These are phyloP conservation scores for Saturnispora serradocipensis DNA, from an alignment of 805 yeast species.

Conservation along the genomic window DNA sequence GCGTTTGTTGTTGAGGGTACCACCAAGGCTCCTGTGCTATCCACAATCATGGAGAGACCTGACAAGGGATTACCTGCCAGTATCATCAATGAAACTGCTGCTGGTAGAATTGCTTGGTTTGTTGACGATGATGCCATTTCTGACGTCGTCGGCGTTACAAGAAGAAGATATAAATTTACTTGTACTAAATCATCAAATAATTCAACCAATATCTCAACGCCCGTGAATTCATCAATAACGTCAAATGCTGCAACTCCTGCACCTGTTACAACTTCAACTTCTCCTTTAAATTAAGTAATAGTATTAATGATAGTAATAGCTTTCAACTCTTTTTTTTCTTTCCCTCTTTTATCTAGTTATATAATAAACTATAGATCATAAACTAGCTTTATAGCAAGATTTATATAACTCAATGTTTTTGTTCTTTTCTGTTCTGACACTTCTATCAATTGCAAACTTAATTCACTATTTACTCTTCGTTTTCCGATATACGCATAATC, in stretches of 20 bases:
- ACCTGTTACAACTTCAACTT: neutral
- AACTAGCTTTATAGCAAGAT: neutral
- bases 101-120: conserved; percentile 94
- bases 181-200: neutral
- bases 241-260: neutral
- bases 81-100: conserved; percentile 92
- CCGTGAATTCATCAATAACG: neutral
- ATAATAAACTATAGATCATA: neutral
- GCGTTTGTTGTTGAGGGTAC: conserved; percentile 95
- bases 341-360: neutral
- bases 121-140: conserved; percentile 88
- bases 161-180: conserved; percentile 56
- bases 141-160: conserved; percentile 60
- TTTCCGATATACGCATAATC: neutral
- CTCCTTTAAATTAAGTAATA: neutral
- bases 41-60: conserved; percentile 91
- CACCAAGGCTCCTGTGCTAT: conserved; percentile 86
- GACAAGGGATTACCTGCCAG: conserved; percentile 93
- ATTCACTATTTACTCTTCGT: neutral
- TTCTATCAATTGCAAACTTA: neutral
- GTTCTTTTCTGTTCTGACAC: neutral
- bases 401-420: neutral
- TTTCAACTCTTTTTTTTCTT: neutral
- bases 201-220: neutral
- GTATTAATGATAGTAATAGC: neutral